These are phyloP conservation scores for Gossypioides kirkii DNA, from an alignment of 345 rosid genomes.

Conservation along the genomic window DNA sequence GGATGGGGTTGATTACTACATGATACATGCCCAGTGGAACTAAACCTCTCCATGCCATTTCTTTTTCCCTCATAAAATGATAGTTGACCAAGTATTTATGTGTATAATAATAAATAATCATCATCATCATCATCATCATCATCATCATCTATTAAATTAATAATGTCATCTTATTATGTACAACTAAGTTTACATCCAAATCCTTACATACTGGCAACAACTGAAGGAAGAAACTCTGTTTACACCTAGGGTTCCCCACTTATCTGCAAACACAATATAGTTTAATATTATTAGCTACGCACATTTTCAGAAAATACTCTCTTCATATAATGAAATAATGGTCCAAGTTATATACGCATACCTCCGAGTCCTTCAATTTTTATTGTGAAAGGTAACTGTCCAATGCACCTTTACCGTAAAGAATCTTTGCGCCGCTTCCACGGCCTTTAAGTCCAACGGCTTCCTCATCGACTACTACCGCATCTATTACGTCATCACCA, in stretches of 20 bases:
- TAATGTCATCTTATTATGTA: conserved; percentile 41
- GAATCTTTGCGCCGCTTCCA: conserved; percentile 78
- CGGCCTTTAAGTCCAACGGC: too few species aligned
- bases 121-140: too few species aligned
- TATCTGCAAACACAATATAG: too few species aligned
- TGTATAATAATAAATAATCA: too few species aligned
- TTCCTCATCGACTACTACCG: conserved; percentile 81
- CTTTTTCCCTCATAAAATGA: too few species aligned
- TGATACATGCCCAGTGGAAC: too few species aligned
- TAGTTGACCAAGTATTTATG: too few species aligned
- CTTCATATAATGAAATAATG: too few species aligned
- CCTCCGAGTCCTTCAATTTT: conserved; percentile 41
- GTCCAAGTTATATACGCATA: conserved; percentile 5
- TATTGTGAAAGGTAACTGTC: conserved; percentile 54
- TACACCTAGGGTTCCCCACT: conserved; percentile 53
- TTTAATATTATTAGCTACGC: too few species aligned
- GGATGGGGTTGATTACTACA: too few species aligned
- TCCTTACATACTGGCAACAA: conserved; percentile 74
- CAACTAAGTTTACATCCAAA: conserved; percentile 45
- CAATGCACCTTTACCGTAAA: conserved; percentile 73
- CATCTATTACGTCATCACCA: conserved; percentile 72
- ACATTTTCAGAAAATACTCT: neutral
- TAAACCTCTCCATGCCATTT: too few species aligned
- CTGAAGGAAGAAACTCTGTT: conserved; percentile 55
- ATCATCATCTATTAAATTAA: conserved; percentile 11